Conservation (phyloP, 2,329 filamentous ascomycete genomes). For the Stagonosporopsis vannaccii region DNA sequence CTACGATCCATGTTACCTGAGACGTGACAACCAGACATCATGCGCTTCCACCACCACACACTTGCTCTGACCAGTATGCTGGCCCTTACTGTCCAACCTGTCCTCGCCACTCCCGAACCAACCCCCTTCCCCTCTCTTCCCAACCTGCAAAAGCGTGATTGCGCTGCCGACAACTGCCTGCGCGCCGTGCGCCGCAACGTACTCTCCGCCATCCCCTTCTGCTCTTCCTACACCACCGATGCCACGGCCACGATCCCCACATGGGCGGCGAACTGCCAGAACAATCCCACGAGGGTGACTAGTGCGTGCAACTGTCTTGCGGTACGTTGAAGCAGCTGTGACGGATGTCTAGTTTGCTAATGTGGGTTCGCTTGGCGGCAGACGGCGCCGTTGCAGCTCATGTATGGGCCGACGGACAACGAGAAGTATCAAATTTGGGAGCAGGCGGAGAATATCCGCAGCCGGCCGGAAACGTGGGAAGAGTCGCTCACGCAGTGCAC, state of each 20-base stretch:
- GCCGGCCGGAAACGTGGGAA: conserved; percentile 3
- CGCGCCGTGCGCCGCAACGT: neutral
- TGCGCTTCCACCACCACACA: neutral
- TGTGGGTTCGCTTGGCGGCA: neutral
- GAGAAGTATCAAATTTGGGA: neutral
- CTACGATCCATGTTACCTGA: too few relatives aligned
- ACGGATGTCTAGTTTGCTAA: neutral
- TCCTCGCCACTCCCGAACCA: neutral
- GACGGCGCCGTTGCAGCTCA: neutral
- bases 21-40: neutral
- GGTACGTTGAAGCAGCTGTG: neutral
- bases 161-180: conserved; percentile 2
- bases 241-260: neutral
- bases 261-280: conserved; percentile 5
- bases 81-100: neutral
- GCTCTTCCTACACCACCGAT: neutral
- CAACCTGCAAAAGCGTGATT: conserved; percentile 1
- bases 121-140: neutral
- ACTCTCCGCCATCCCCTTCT: conserved; percentile 1
- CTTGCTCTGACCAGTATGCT: neutral
- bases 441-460: conserved; percentile 2
- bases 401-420: conserved; percentile 1
- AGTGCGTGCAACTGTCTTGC: conserved; percentile 6
- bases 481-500: neutral
- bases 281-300: neutral